Conservation (phyloP, 1,139 yeast species). For the Taphrina wiesneri region DNA sequence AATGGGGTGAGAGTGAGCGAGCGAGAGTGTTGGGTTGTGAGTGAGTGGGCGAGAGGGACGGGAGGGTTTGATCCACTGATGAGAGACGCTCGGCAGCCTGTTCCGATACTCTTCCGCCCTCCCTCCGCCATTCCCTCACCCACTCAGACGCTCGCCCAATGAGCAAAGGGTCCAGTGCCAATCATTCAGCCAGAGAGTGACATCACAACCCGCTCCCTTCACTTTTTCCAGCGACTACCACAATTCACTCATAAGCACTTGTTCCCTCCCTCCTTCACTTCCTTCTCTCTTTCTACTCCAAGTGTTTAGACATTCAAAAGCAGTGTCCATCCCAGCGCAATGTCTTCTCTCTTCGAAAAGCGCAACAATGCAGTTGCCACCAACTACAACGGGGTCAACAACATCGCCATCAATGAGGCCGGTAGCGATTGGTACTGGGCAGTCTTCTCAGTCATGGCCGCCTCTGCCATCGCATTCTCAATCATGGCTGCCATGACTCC, state of each 20-base stretch:
- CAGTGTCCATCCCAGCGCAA: not conserved
- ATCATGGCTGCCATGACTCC: slow-evolving; percentile 48
- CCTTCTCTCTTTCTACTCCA: not conserved
- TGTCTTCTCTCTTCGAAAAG: slow-evolving; percentile 30
- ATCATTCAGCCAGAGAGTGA: not conserved
- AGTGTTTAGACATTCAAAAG: not conserved
- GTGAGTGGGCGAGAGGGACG: too few relatives aligned
- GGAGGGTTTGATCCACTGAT: too few relatives aligned
- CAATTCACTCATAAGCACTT: not conserved
- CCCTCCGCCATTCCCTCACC: too few relatives aligned
- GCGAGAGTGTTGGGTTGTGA: too few relatives aligned
- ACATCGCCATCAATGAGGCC: slow-evolving; percentile 49
- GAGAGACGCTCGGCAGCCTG: not conserved
- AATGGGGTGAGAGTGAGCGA: too few relatives aligned
- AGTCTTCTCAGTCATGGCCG: slow-evolving; percentile 55
- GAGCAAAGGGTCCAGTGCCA: not conserved
- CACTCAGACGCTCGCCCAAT: too few relatives aligned
- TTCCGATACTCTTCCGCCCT: not conserved
- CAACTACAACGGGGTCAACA: slow-evolving; percentile 12
- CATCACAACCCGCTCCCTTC: not conserved
- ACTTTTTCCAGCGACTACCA: not conserved
- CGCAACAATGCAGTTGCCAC: slow-evolving; percentile 27
- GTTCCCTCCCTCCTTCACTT: not conserved
- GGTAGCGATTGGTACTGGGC: slow-evolving; percentile 66
- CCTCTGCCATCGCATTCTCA: slow-evolving; percentile 51